phyloP scores from a whole-genome alignment of 441 rosid genomes.

The Isatis lusitanica region DNA sequence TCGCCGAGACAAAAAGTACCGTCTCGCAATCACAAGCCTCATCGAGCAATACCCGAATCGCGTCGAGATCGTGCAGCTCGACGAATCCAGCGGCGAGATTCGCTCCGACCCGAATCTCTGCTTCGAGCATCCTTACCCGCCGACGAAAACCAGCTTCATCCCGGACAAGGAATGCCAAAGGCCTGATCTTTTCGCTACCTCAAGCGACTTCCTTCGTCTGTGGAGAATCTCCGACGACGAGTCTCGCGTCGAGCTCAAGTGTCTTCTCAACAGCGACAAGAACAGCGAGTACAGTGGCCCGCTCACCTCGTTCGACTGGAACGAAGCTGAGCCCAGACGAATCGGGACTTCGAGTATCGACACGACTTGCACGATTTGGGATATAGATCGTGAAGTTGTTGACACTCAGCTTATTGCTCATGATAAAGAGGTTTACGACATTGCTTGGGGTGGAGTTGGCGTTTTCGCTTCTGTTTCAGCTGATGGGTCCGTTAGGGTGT shows the following conservation, averaged over 20 bases:
- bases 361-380: conserved; percentile 88
- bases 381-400: conserved; percentile 71
- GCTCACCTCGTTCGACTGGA: conserved; percentile 83
- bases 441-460: conserved; percentile 94
- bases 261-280: conserved; percentile 65
- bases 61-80: conserved; percentile 82
- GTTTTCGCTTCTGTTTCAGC: conserved; percentile 90
- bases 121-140: conserved; percentile 79
- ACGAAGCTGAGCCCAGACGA: conserved; percentile 81
- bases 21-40: conserved; percentile 80
- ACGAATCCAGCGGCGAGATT: conserved; percentile 83
- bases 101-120: conserved; percentile 67
- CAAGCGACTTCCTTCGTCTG: conserved; percentile 77
- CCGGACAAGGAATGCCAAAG: conserved; percentile 82
- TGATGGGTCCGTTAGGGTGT: conserved; percentile 85
- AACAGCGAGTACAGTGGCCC: conserved; percentile 81
- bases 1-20: conserved; percentile 84
- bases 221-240: conserved; percentile 70
- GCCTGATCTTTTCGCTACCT: conserved; percentile 74
- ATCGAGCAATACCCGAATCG: conserved; percentile 69
- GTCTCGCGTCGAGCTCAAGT: conserved; percentile 59
- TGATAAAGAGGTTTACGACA: conserved; percentile 86
- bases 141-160: conserved; percentile 75
- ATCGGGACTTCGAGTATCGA: conserved; percentile 86
- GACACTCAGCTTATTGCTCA: conserved; percentile 86